phyloP scores from a whole-genome alignment of 129 eudicot species.

The Arctium lappa region DNA sequence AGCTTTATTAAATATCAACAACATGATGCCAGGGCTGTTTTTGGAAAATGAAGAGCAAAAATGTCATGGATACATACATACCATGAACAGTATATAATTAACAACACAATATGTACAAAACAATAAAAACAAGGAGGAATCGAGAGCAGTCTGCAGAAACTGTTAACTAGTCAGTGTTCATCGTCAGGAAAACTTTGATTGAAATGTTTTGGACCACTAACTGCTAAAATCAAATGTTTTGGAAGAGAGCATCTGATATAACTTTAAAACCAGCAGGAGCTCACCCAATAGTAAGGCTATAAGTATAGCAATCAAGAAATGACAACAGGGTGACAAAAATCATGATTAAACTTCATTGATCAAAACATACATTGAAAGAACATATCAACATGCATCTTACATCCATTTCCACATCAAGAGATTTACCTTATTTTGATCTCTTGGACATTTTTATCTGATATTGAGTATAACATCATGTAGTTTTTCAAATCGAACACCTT shows the following conservation, averaged over 20 bases:
- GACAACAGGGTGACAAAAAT: not conserved
- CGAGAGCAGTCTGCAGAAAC: not conserved
- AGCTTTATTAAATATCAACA: constrained; percentile 71
- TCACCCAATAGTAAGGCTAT: no score
- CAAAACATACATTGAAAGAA: not conserved
- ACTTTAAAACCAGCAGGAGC: not conserved
- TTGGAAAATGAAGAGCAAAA: not conserved
- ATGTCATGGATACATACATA: not conserved
- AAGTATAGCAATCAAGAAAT: not conserved
- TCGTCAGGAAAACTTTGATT: not conserved
- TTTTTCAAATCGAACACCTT: constrained; percentile 95
- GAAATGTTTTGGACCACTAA: not conserved
- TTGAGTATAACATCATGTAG: constrained; percentile 89
- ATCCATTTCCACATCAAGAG: constrained; percentile 5
- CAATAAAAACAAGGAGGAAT: not conserved
- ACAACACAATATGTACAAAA: not conserved
- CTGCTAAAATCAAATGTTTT: not conserved
- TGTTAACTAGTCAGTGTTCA: not conserved
- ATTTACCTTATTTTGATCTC: constrained; percentile 87
- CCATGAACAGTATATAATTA: not conserved
- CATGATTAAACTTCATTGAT: not conserved
- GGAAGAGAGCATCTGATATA: not conserved
- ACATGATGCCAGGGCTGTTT: constrained; percentile 92
- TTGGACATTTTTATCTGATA: constrained; percentile 85
- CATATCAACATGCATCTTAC: not conserved